Evolutionary conservation across 768 basidiomycete genomes (phyloP).

Genomic region (Hygrocybe punicea): DNA sequence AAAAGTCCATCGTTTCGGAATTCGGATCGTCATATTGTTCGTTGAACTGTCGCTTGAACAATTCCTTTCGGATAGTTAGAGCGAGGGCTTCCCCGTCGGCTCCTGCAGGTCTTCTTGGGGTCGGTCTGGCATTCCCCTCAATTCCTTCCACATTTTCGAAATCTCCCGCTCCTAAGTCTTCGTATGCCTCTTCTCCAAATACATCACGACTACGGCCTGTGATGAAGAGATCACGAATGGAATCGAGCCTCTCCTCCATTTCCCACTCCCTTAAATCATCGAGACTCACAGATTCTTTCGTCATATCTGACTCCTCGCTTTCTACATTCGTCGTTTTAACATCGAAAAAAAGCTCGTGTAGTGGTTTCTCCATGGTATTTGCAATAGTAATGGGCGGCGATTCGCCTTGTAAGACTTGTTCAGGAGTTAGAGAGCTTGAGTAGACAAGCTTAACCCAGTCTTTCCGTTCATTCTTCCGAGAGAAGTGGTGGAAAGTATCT

Average conservation of each 20-base stretch:
- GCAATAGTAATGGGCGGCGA: slow-evolving; percentile 3
- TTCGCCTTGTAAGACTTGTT: slow-evolving; percentile 55
- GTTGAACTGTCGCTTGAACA: slow-evolving; percentile 91
- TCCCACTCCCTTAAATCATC: slow-evolving; percentile 73
- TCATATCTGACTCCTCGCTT: slow-evolving; percentile 60
- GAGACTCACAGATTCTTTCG: slow-evolving; percentile 55
- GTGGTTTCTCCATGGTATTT: slow-evolving; percentile 17
- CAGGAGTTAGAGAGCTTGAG: slow-evolving; percentile 60
- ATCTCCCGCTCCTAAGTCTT: slow-evolving; percentile 41
- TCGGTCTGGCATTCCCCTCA: slow-evolving; percentile 22
- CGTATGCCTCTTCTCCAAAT: slow-evolving; percentile 38
- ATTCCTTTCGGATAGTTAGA: slow-evolving; percentile 84
- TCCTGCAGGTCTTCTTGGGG: slow-evolving; percentile 13
- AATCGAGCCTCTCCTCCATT: slow-evolving; percentile 79
- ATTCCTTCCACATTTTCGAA: slow-evolving; percentile 41
- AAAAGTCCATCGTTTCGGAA: slow-evolving; percentile 77
- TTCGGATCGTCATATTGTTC: slow-evolving; percentile 94
- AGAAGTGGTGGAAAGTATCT: slow-evolving; percentile 40
- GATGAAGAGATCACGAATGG: slow-evolving; percentile 86
- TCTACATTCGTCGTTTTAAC: slow-evolving; percentile 39
- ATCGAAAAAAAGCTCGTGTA: slow-evolving; percentile 70
- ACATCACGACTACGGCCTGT: slow-evolving; percentile 54
- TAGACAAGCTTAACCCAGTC: slow-evolving; percentile 91
- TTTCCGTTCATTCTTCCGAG: slow-evolving; percentile 42
- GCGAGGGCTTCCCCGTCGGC: slow-evolving; percentile 22